Evolutionary conservation across 345 rosid genomes (phyloP).

Genomic region (Corchorus capsularis): DNA sequence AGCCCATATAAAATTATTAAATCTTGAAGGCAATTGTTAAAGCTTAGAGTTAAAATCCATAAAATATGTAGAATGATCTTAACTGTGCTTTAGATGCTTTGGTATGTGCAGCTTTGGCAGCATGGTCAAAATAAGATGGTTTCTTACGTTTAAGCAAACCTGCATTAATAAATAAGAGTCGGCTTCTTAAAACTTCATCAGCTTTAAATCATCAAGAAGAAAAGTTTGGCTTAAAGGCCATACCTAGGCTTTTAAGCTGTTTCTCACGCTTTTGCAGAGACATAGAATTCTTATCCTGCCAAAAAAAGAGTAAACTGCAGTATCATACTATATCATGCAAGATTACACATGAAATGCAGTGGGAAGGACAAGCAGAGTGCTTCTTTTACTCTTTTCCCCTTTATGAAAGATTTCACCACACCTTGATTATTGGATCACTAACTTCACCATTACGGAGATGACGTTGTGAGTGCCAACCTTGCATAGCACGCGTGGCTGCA

Average conservation of each 20-base stretch:
- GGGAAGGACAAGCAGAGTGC: neutral
- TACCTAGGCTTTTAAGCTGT: constrained; percentile 62
- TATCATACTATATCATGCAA: neutral
- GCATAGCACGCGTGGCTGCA: constrained; percentile 83
- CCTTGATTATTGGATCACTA: constrained; percentile 60
- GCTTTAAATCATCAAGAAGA: constrained; percentile 10
- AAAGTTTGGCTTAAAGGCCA: constrained; percentile 21
- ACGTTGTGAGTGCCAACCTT: constrained; percentile 76
- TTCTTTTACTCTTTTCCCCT: neutral
- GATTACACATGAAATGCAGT: neutral
- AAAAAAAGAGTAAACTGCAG: constrained; percentile 15
- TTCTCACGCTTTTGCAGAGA: constrained; percentile 57
- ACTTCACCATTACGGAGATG: constrained; percentile 60
- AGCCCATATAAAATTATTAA: neutral
- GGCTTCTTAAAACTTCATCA: constrained; percentile 20
- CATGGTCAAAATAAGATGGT: constrained; percentile 43
- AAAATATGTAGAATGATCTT: constrained; percentile 28
- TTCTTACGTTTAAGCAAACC: constrained; percentile 86
- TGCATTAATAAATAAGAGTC: constrained; percentile 30
- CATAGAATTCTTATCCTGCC: constrained; percentile 51
- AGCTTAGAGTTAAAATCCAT: constrained; percentile 9
- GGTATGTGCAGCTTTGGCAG: constrained; percentile 48
- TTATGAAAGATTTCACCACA: constrained; percentile 20
- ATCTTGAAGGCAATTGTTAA: neutral
- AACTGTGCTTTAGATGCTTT: constrained; percentile 69